Conservation (phyloP, 2,329 filamentous ascomycete genomes). For the Trichophyton simii region DNA sequence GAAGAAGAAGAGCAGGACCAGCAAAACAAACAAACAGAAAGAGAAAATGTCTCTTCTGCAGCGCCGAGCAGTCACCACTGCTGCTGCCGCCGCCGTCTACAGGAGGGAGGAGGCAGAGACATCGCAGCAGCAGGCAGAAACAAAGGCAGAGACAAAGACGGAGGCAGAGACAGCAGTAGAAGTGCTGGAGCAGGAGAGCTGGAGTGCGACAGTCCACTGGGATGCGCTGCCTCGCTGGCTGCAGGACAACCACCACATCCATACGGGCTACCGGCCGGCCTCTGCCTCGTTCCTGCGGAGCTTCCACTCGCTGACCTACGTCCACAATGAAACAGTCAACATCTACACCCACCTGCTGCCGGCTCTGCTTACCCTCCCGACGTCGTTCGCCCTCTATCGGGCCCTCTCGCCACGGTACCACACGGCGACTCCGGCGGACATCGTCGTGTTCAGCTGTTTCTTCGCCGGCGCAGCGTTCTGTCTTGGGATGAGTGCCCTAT, state of each 20-base stretch:
- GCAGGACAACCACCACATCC: constrained; percentile 58
- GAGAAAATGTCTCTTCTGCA: constrained; percentile 5
- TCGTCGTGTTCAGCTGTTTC: constrained; percentile 65
- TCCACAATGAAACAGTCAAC: constrained; percentile 60
- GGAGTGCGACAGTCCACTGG: constrained; percentile 34
- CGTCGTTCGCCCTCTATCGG: constrained; percentile 43
- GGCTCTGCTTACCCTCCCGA: constrained; percentile 44
- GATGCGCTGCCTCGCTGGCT: constrained; percentile 42
- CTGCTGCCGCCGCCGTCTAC: neutral
- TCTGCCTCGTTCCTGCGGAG: constrained; percentile 50
- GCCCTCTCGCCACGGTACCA: constrained; percentile 54
- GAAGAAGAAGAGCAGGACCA: neutral
- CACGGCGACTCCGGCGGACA: constrained; percentile 48
- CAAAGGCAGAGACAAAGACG: neutral
- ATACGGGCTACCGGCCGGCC: constrained; percentile 50
- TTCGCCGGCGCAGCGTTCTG: constrained; percentile 62
- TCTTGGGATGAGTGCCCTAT: constrained; percentile 71
- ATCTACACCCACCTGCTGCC: constrained; percentile 62
- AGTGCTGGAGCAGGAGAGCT: neutral
- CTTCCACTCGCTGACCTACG: constrained; percentile 45
- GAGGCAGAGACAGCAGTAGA: neutral
- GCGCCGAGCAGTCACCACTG: constrained; percentile 7
- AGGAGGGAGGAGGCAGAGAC: neutral
- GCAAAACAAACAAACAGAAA: neutral
- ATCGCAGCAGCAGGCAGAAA: neutral